Conservation (phyloP, 1,284 basidiomycete genomes). For the Chiua sp. region DNA sequence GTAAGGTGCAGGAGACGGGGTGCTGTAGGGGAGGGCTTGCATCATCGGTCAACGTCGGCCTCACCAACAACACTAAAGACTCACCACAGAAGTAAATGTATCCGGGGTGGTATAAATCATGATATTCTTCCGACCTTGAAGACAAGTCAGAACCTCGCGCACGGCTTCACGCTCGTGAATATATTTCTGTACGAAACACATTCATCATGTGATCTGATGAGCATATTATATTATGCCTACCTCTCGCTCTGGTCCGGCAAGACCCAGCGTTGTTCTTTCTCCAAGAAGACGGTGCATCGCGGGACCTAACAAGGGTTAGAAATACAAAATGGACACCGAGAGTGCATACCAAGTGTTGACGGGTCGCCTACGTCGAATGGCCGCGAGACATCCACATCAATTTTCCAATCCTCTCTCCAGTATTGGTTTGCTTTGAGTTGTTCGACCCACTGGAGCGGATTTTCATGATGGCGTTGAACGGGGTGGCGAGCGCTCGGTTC, state of each 20-base stretch:
- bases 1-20: conserved; percentile 72
- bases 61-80: neutral
- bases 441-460: conserved; percentile 58
- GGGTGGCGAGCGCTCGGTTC: conserved; percentile 10
- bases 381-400: conserved; percentile 46
- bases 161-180: conserved; percentile 76
- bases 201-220: neutral
- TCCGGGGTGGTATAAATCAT: conserved; percentile 53
- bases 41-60: neutral
- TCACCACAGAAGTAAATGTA: conserved; percentile 42
- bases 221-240: conserved; percentile 21
- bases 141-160: conserved; percentile 71
- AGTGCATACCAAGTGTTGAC: conserved; percentile 63
- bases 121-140: conserved; percentile 72
- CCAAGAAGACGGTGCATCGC: conserved; percentile 45
- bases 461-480: conserved; percentile 37
- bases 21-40: conserved; percentile 54
- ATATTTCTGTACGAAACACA: conserved; percentile 50
- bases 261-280: conserved; percentile 29
- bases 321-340: neutral
- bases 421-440: conserved; percentile 66
- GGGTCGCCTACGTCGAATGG: conserved; percentile 67
- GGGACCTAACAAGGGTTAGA: conserved; percentile 46
- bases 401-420: conserved; percentile 68
- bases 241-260: conserved; percentile 39